Evolutionary conservation across 352 stramenopile species (phyloP), one percentile per base, ranked within the genome.

Genomic region (Sclerospora graminicola): DNA sequence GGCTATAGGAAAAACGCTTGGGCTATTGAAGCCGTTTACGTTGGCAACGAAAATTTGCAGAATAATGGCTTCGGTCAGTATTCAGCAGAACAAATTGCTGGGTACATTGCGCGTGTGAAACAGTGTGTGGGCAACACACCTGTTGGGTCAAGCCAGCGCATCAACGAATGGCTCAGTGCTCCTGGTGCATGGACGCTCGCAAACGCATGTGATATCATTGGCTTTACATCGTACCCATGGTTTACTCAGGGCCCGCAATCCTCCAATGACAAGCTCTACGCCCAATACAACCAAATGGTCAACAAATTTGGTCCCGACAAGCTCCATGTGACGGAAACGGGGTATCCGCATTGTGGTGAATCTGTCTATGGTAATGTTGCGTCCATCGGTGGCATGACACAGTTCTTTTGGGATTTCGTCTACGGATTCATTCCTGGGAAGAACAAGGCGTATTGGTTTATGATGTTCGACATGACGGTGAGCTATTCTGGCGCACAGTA

Each of bases 41-140:
- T 80, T n/a, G 76, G 76, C 36, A 88, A 84, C 53, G 76, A 88
- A 21, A 63, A 88, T 58, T 53, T 88, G 2, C 36, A 48, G 26
- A 76, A 78, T 49, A 63, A 54, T 9, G 52, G 40, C 16, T 76
- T 64, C 18, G 71, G 68, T 13, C 50, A 48, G 10, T 66, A 37
- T 48, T 53, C 60, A 14, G 66, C 57, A 21, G 47, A 54, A 13
- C 20, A 67, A 29, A 62, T 84, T 20, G 32, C 63, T 18, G 56
- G 48, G 9, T 74, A 60, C 44, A 75, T 85, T 41, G 40, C 61
- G 18, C 56, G 66, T 16, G 60, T 88, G 9, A 62, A 69, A 33
- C 45, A 31, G 11, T 75, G 64, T 26, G 76, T 75, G 14, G 44
- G 51, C 15, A 62, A 51, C 34, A 66, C 82, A 7, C 59, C 63